These are phyloP conservation scores for Fusarium sacchari DNA, from an alignment of 2,329 filamentous ascomycete species.

Conservation along the genomic window DNA sequence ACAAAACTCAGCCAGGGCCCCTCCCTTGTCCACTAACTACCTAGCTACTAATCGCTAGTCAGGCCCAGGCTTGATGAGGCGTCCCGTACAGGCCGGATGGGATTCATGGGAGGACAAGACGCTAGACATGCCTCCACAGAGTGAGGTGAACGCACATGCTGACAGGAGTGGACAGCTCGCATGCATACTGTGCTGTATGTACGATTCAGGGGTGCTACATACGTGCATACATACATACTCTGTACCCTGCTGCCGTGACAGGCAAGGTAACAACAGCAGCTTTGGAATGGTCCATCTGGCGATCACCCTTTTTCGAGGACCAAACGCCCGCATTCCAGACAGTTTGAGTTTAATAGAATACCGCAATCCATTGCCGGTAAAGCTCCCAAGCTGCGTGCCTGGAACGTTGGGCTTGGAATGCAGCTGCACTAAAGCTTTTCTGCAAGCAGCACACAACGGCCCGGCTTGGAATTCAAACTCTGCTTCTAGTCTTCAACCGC, in stretches of 20 bases:
- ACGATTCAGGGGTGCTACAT: constrained; percentile 31
- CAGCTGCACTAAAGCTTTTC: constrained; percentile 11
- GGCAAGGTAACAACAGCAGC: constrained; percentile 3
- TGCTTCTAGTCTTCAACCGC: neutral
- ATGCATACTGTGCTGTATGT: constrained; percentile 17
- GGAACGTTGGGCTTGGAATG: constrained; percentile 23
- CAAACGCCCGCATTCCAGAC: constrained; percentile 23
- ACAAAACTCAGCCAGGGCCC: constrained; percentile 11
- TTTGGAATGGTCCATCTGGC: constrained; percentile 9
- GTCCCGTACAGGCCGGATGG: constrained; percentile 14
- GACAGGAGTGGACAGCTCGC: constrained; percentile 25
- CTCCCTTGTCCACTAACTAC: neutral
- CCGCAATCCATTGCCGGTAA: neutral
- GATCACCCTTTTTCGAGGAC: constrained; percentile 10
- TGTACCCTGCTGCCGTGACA: constrained; percentile 13
- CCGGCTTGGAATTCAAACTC: constrained; percentile 18
- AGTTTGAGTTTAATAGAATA: constrained; percentile 7
- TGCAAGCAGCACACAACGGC: neutral
- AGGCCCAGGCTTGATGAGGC: constrained; percentile 21
- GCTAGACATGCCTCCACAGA: constrained; percentile 9
- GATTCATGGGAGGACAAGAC: constrained; percentile 8
- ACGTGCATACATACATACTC: neutral
- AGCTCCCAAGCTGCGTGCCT: neutral
- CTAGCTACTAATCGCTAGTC: neutral
- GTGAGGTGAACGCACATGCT: constrained; percentile 12